Conservation (phyloP, 1,139 yeast species). For the Hyphopichia burtonii region DNA sequence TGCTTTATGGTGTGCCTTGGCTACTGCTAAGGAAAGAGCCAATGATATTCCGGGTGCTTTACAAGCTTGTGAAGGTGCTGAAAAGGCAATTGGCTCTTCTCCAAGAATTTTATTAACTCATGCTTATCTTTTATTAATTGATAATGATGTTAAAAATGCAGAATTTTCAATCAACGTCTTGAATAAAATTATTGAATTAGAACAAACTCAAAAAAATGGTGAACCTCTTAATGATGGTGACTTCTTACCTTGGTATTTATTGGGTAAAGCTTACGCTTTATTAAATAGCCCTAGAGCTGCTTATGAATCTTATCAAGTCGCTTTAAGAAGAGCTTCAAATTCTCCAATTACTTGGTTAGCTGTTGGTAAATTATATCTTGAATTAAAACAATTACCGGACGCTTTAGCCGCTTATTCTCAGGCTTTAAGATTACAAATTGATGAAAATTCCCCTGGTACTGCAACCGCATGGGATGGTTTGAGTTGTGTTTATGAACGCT, state of each 20-base stretch:
- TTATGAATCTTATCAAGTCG: slow-evolving; percentile 57
- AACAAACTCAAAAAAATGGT: slow-evolving; percentile 18
- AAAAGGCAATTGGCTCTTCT: slow-evolving; percentile 41
- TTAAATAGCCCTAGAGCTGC: slow-evolving; percentile 50
- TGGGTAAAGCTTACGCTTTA: slow-evolving; percentile 53
- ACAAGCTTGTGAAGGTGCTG: slow-evolving; percentile 48
- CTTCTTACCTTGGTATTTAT: slow-evolving; percentile 57
- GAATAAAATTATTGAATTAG: slow-evolving; percentile 32
- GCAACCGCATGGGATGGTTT: slow-evolving; percentile 69
- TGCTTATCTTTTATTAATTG: slow-evolving; percentile 43
- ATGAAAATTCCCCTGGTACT: slow-evolving; percentile 48
- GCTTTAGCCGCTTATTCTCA: slow-evolving; percentile 68
- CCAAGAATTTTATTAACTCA: slow-evolving; percentile 47
- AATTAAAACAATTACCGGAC: slow-evolving; percentile 60
- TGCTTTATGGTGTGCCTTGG: slow-evolving; percentile 52
- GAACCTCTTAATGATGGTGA: slow-evolving; percentile 32
- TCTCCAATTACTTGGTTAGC: slow-evolving; percentile 66
- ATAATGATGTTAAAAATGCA: slow-evolving; percentile 12
- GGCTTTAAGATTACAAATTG: slow-evolving; percentile 53
- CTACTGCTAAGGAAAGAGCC: slow-evolving; percentile 50
- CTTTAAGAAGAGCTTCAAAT: slow-evolving; percentile 53
- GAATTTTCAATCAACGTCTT: slow-evolving; percentile 36
- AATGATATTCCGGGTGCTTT: slow-evolving; percentile 49
- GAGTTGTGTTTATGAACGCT: slow-evolving; percentile 61
- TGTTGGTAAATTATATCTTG: slow-evolving; percentile 59